Conservation (phyloP, 805 yeast genomes). For the Kuraishia piskuri region DNA sequence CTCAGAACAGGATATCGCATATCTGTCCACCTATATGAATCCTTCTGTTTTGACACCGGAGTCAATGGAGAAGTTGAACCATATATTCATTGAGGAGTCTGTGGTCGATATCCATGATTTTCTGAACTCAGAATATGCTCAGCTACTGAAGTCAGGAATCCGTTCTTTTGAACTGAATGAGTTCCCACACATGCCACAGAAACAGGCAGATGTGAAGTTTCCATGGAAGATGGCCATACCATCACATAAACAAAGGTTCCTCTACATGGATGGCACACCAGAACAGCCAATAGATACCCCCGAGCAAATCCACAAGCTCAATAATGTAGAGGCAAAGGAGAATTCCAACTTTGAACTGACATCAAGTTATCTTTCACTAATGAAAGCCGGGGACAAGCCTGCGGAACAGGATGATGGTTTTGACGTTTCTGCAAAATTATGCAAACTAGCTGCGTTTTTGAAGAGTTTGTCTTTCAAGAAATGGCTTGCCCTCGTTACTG, state of each 20-base stretch:
- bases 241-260: slow-evolving; percentile 83
- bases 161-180: slow-evolving; percentile 54
- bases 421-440: slow-evolving; percentile 27
- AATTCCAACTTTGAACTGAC: slow-evolving; percentile 41
- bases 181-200: slow-evolving; percentile 42
- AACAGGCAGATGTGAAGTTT: slow-evolving; percentile 39
- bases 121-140: slow-evolving; percentile 47
- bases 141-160: slow-evolving; percentile 33
- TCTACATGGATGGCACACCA: slow-evolving; percentile 68
- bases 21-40: slow-evolving; percentile 48
- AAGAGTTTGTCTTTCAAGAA: slow-evolving; percentile 54
- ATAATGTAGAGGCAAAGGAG: slow-evolving; percentile 31
- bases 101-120: slow-evolving; percentile 59
- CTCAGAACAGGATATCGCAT: slow-evolving; percentile 33
- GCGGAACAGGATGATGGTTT: slow-evolving; percentile 13
- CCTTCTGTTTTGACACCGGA: slow-evolving; percentile 34
- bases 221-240: slow-evolving; percentile 95
- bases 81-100: slow-evolving; percentile 57
- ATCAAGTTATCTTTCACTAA: not conserved
- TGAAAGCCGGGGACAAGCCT: not conserved
- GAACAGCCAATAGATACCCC: slow-evolving; percentile 23
- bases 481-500: slow-evolving; percentile 60
- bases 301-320: slow-evolving; percentile 21
- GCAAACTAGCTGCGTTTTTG: slow-evolving; percentile 49
- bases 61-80: slow-evolving; percentile 34